These are phyloP conservation scores for Thamnidium elegans DNA, from an alignment of 192 early-diverging fungal species.

Conservation along the genomic window DNA sequence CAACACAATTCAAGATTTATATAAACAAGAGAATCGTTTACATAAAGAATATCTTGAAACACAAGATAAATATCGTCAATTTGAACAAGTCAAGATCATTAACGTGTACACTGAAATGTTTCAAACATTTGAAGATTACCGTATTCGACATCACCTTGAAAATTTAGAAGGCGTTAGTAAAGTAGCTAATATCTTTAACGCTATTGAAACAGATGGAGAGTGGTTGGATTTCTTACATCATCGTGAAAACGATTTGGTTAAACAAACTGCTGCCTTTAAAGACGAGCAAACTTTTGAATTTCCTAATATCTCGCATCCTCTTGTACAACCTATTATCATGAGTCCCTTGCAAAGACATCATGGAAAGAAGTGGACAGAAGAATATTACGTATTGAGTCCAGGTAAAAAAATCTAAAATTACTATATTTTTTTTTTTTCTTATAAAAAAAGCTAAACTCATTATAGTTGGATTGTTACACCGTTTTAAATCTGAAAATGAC, in stretches of 20 bases:
- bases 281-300: slow-evolving; percentile 30
- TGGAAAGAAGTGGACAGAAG: slow-evolving; percentile 2
- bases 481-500: slow-evolving; percentile 2
- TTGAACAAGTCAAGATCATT: slow-evolving; percentile 22
- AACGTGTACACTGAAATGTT: slow-evolving; percentile 16
- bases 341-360: slow-evolving; percentile 4
- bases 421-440: too few relatives aligned
- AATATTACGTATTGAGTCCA: slow-evolving; percentile 11
- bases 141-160: slow-evolving; percentile 16
- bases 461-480: slow-evolving; percentile 11
- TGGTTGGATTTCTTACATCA: slow-evolving; percentile 38
- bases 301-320: slow-evolving; percentile 33
- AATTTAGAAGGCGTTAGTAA: slow-evolving; percentile 11
- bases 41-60: slow-evolving; percentile 21
- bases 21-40: slow-evolving; percentile 27
- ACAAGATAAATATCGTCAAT: slow-evolving; percentile 10
- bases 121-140: slow-evolving; percentile 25
- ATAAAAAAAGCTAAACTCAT: background rate
- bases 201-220: slow-evolving; percentile 38
- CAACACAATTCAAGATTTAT: slow-evolving; percentile 17
- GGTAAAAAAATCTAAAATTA: slow-evolving; percentile 4
- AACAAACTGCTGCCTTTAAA: slow-evolving; percentile 24
- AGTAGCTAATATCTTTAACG: slow-evolving; percentile 23
- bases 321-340: slow-evolving; percentile 29
- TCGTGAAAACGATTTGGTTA: slow-evolving; percentile 36